Conservation (phyloP, 2,329 filamentous ascomycete species). For the Paracoccidioides lutzii region DNA sequence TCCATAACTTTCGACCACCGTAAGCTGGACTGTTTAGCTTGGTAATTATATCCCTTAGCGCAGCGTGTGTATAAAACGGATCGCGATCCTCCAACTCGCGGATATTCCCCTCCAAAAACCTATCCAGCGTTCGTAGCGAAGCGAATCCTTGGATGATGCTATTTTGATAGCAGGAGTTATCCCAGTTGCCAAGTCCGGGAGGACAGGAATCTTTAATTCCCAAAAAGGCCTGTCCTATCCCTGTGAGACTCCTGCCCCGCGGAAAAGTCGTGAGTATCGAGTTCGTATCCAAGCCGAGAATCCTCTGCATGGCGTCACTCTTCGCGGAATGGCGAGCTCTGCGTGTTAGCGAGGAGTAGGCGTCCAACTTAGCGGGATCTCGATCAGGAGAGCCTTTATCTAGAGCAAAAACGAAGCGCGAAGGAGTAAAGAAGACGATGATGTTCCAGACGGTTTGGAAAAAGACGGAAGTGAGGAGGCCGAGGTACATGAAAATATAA, state of each 20-base stretch:
- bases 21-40: constrained; percentile 57
- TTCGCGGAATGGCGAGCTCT: constrained; percentile 37
- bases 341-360: neutral
- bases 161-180: constrained; percentile 97
- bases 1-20: constrained; percentile 68
- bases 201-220: constrained; percentile 25
- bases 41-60: constrained; percentile 53
- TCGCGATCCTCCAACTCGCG: constrained; percentile 25
- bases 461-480: constrained; percentile 17
- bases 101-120: constrained; percentile 46
- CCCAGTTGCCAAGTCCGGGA: constrained; percentile 70
- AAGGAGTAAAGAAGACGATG: constrained; percentile 28
- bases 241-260: constrained; percentile 42
- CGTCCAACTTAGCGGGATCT: constrained; percentile 19
- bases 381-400: constrained; percentile 35
- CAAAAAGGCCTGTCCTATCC: constrained; percentile 36
- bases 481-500: constrained; percentile 20
- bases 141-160: constrained; percentile 80
- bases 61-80: constrained; percentile 35
- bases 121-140: constrained; percentile 55
- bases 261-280: constrained; percentile 48
- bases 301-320: constrained; percentile 49
- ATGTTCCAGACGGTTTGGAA: constrained; percentile 26
- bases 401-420: constrained; percentile 32
- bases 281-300: constrained; percentile 48